Evolutionary conservation across 805 yeast genomes (phyloP).

Genomic region (Starmerella scarabaei): DNA sequence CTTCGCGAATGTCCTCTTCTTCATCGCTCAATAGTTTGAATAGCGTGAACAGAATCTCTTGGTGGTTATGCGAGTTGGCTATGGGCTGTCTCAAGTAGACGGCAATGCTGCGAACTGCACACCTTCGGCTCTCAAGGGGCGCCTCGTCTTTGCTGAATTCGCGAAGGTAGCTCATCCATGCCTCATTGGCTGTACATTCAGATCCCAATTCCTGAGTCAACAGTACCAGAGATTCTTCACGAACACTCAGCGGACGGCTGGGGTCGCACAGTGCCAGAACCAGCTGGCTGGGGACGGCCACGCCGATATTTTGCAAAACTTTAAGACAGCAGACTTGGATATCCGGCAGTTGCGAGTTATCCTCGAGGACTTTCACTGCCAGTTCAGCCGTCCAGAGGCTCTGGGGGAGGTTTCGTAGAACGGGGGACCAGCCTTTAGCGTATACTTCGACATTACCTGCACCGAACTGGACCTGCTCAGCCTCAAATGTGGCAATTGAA

Average conservation of each 20-base stretch:
- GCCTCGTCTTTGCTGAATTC: slow-evolving; percentile 31
- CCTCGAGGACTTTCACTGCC: neutral
- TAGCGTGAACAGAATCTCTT: slow-evolving; percentile 12
- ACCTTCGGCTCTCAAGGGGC: slow-evolving; percentile 35
- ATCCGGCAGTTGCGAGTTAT: slow-evolving; percentile 3
- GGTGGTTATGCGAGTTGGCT: no score
- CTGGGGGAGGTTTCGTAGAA: slow-evolving; percentile 6
- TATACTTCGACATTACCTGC: neutral
- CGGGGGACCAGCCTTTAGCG: slow-evolving; percentile 8
- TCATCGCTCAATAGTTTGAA: slow-evolving; percentile 39
- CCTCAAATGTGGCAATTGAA: slow-evolving; percentile 15
- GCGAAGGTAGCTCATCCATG: slow-evolving; percentile 26
- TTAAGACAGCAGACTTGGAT: slow-evolving; percentile 2
- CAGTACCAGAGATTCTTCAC: slow-evolving; percentile 16
- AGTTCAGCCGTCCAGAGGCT: slow-evolving; percentile 6
- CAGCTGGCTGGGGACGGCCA: neutral
- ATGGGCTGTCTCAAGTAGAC: slow-evolving; percentile 24
- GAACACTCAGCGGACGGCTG: slow-evolving; percentile 7
- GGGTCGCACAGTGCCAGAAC: neutral
- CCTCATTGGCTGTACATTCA: neutral
- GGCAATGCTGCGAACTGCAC: slow-evolving; percentile 35
- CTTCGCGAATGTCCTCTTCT: slow-evolving; percentile 44
- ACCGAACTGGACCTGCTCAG: slow-evolving; percentile 4
- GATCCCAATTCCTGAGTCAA: slow-evolving; percentile 1
- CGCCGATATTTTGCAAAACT: neutral